These are phyloP conservation scores for Endoconidiophora polonica DNA, from an alignment of 2,329 filamentous ascomycete species.

Conservation along the genomic window DNA sequence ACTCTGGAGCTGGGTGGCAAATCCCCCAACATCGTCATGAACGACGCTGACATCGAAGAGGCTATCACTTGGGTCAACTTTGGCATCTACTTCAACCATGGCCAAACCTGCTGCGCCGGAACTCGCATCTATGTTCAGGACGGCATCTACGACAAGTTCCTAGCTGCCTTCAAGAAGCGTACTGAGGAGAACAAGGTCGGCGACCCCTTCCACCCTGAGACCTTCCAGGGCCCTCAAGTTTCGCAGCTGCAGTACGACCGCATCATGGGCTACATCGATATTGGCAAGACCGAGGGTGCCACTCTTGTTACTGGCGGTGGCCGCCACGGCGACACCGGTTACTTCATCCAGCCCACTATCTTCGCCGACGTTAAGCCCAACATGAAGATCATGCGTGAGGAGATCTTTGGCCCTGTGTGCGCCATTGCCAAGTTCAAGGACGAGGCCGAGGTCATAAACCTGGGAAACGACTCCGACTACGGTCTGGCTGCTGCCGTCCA, in stretches of 20 bases:
- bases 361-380: slow-evolving; percentile 18
- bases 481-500: slow-evolving; percentile 41
- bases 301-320: slow-evolving; percentile 19
- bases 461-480: slow-evolving; percentile 30
- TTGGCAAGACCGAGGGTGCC: slow-evolving; percentile 25
- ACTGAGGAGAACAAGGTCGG: slow-evolving; percentile 23
- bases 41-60: slow-evolving; percentile 46
- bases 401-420: slow-evolving; percentile 48
- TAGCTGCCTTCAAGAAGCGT: slow-evolving; percentile 37
- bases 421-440: slow-evolving; percentile 30
- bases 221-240: slow-evolving; percentile 30
- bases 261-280: slow-evolving; percentile 28
- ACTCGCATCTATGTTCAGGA: slow-evolving; percentile 41
- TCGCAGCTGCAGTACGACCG: slow-evolving; percentile 33
- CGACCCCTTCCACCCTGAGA: slow-evolving; percentile 20
- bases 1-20: slow-evolving; percentile 55
- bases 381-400: slow-evolving; percentile 36
- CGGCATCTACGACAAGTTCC: slow-evolving; percentile 35
- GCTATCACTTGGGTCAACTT: slow-evolving; percentile 35
- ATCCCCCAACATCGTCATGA: slow-evolving; percentile 46
- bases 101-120: slow-evolving; percentile 44
- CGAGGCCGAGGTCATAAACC: slow-evolving; percentile 20
- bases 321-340: slow-evolving; percentile 19
- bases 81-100: slow-evolving; percentile 35
- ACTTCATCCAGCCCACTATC: slow-evolving; percentile 19